Conservation (phyloP, 306 rosid species). For the Gleditsia sinensis region DNA sequence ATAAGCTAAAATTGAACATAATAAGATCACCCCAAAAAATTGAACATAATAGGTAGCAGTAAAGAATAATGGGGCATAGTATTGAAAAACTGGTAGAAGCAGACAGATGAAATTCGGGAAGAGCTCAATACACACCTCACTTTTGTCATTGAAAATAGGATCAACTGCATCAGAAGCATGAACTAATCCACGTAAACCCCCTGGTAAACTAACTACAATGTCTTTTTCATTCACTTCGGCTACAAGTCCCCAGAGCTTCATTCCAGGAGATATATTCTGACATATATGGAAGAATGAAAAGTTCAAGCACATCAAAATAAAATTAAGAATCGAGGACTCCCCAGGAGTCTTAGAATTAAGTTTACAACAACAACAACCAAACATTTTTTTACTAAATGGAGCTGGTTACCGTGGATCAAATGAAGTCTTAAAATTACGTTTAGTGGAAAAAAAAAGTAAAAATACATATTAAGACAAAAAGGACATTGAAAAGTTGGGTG, state of each 20-base stretch:
- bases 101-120: not conserved
- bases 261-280: constrained; percentile 85
- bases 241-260: constrained; percentile 93
- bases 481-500: not conserved
- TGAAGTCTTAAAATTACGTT: too few species aligned
- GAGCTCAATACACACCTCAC: constrained; percentile 47
- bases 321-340: not conserved
- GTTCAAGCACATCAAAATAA: constrained; percentile 4
- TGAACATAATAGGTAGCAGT: too few species aligned
- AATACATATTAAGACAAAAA: not conserved
- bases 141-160: constrained; percentile 53
- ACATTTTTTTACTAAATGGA: too few species aligned
- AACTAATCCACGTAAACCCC: constrained; percentile 92
- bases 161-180: constrained; percentile 77
- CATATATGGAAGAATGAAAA: constrained; percentile 13
- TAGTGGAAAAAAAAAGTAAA: not conserved
- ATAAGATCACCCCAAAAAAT: too few species aligned
- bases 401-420: too few species aligned
- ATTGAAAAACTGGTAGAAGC: not conserved
- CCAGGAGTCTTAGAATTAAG: too few species aligned
- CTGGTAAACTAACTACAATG: constrained; percentile 81
- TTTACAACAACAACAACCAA: too few species aligned
- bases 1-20: constrained; percentile 17
- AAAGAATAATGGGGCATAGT: not conserved
- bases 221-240: constrained; percentile 93